A percentile compares a stretch with the other conserved stretches of the same genome.
Conservation (phyloP, 257 asterid genomes). For the Solanum lycopersicoides region DNA sequence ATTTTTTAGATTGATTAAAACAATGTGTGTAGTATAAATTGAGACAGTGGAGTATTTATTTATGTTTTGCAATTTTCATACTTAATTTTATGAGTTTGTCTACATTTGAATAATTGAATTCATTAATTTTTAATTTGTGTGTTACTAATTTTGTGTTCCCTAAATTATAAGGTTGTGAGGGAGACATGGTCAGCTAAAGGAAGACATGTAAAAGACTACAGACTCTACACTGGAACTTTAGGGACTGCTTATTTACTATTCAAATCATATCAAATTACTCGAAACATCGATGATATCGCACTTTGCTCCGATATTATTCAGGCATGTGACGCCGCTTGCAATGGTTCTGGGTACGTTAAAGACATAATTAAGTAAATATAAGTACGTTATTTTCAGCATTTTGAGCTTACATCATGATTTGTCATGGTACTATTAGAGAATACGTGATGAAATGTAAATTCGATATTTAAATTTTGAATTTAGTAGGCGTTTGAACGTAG, state of each 20-base stretch:
- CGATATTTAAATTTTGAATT: neutral
- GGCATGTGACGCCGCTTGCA: slow-evolving; percentile 46
- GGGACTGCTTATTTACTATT: slow-evolving; percentile 77
- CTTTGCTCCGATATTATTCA: slow-evolving; percentile 47
- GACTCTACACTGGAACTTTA: slow-evolving; percentile 62
- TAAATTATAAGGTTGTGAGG: slow-evolving; percentile 43
- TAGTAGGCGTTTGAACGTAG: neutral
- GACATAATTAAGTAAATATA: neutral
- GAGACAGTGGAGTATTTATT: rapidly evolving
- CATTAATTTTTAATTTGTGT: neutral
- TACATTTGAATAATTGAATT: neutral
- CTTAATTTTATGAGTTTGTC: neutral
- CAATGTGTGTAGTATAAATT: no score
- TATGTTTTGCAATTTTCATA: neutral
- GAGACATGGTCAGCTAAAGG: slow-evolving; percentile 60
- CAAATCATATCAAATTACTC: slow-evolving; percentile 56
- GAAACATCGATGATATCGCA: slow-evolving; percentile 39
- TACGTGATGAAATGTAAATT: neutral
- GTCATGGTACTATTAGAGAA: neutral
- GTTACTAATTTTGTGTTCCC: neutral
- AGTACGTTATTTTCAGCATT: neutral
- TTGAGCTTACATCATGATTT: no score
- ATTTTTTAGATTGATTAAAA: neutral
- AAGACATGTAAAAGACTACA: slow-evolving; percentile 42
- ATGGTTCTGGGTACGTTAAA: slow-evolving; percentile 34